phyloP scores from a whole-genome alignment of 148 eudicot genomes.

The Chenopodium quinoa region DNA sequence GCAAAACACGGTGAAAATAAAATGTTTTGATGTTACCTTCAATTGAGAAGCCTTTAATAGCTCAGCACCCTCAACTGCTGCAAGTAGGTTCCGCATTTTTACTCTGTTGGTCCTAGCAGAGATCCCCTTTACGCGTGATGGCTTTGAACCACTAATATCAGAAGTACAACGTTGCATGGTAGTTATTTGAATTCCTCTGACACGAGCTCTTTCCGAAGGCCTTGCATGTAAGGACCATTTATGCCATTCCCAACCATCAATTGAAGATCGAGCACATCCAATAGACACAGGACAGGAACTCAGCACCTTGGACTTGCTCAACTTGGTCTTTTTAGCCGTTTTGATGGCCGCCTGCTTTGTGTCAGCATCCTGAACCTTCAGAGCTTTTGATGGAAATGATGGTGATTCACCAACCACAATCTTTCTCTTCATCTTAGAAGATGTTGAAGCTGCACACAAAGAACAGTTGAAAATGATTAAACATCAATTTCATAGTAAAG shows the following conservation, averaged over 20 bases:
- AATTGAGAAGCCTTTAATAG: slow-evolving; percentile 88
- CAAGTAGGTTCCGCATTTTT: slow-evolving; percentile 88
- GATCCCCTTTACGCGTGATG: slow-evolving; percentile 56
- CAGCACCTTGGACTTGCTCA: slow-evolving; percentile 33
- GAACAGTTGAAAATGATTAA: slow-evolving; percentile 1
- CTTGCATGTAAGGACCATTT: slow-evolving; percentile 76
- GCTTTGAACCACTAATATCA: slow-evolving; percentile 43
- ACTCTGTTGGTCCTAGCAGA: slow-evolving; percentile 96
- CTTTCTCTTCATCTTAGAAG: slow-evolving; percentile 56
- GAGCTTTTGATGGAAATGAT: slow-evolving; percentile 37
- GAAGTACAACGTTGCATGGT: slow-evolving; percentile 35
- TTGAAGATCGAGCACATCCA: slow-evolving; percentile 91
- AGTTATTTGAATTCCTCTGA: slow-evolving; percentile 50
- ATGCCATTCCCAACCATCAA: slow-evolving; percentile 96
- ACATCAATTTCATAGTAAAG: background rate
- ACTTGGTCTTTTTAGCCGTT: slow-evolving; percentile 37
- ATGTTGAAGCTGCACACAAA: slow-evolving; percentile 41
- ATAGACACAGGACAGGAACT: slow-evolving; percentile 61
- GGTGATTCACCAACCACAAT: slow-evolving; percentile 37
- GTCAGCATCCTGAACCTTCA: slow-evolving; percentile 37
- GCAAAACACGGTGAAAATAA: background rate
- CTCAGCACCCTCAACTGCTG: slow-evolving; percentile 98
- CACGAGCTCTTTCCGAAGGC: slow-evolving; percentile 79
- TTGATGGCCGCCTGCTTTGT: slow-evolving; percentile 36
- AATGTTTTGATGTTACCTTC: slow-evolving; percentile 49